These are phyloP conservation scores for Lepidium aucheri DNA, from an alignment of 345 rosid genomes.

Conservation along the genomic window DNA sequence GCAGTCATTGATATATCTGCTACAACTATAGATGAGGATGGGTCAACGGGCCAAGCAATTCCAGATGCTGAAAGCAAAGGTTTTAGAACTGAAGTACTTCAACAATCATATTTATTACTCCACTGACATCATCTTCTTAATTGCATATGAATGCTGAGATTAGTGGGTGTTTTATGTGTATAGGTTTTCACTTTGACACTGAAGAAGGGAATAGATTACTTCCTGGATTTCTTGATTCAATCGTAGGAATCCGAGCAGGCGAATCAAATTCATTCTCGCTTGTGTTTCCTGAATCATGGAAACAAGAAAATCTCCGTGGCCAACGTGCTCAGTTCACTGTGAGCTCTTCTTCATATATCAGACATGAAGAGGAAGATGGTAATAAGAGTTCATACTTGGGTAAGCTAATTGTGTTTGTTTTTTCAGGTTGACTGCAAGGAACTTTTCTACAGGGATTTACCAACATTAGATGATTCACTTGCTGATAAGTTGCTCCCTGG, in stretches of 20 bases:
- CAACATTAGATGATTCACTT: slow-evolving; percentile 66
- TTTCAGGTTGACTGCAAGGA: slow-evolving; percentile 80
- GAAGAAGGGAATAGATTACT: slow-evolving; percentile 74
- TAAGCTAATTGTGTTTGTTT: not conserved
- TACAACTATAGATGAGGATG: slow-evolving; percentile 48
- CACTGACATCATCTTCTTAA: not conserved
- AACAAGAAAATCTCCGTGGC: slow-evolving; percentile 73
- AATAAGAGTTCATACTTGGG: not conserved
- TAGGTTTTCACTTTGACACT: slow-evolving; percentile 89
- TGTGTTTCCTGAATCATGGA: slow-evolving; percentile 83
- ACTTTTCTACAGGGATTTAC: slow-evolving; percentile 74
- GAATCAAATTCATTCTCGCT: slow-evolving; percentile 79
- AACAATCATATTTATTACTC: not conserved
- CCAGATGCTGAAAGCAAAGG: slow-evolving; percentile 95
- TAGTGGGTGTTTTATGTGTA: slow-evolving; percentile 1
- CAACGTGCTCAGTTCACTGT: slow-evolving; percentile 84
- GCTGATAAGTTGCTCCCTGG: slow-evolving; percentile 86
- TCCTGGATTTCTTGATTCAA: slow-evolving; percentile 76
- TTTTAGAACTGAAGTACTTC: slow-evolving; percentile 12
- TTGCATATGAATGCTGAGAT: slow-evolving; percentile 6
- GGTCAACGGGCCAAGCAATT: slow-evolving; percentile 50
- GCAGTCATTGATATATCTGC: slow-evolving; percentile 84
- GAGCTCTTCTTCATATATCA: slow-evolving; percentile 28
- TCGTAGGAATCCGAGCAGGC: slow-evolving; percentile 60
- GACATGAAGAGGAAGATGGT: not conserved